A percentile compares a stretch with the other conserved stretches of the same genome.
These are phyloP conservation scores for Corniculantispora saksenae DNA, from an alignment of 2,329 filamentous ascomycete species.

Conservation along the genomic window DNA sequence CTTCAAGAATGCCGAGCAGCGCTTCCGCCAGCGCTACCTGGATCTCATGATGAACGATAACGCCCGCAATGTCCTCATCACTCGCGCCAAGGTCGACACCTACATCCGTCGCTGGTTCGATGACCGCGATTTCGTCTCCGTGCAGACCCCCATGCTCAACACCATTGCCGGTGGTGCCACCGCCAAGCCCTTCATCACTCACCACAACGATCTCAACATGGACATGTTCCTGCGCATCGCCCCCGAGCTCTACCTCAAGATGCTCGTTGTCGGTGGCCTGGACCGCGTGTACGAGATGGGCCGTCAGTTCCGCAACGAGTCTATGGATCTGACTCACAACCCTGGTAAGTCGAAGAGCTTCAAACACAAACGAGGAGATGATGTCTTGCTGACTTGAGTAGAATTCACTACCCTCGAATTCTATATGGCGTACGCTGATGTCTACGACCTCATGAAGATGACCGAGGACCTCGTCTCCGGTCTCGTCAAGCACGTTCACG, in stretches of 20 bases:
- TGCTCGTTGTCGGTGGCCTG: constrained; percentile 88
- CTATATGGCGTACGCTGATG: constrained; percentile 90
- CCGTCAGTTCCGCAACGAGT: constrained; percentile 93
- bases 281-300: constrained; percentile 96
- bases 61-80: constrained; percentile 80
- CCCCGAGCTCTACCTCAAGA: constrained; percentile 95
- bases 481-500: constrained; percentile 85
- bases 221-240: constrained; percentile 94
- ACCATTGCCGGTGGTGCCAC: constrained; percentile 93
- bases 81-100: constrained; percentile 81
- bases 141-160: constrained; percentile 98
- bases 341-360: constrained; percentile 39
- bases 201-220: constrained; percentile 95
- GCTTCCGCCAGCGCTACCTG: constrained; percentile 89
- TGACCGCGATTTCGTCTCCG: constrained; percentile 83
- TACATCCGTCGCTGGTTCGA: constrained; percentile 91
- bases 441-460: constrained; percentile 77
- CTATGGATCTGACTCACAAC: constrained; percentile 77
- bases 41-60: constrained; percentile 96
- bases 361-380: neutral
- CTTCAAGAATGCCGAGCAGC: constrained; percentile 92
- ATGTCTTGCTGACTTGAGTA: constrained; percentile 33
- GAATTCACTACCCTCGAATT: constrained; percentile 99
- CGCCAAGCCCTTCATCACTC: constrained; percentile 87
- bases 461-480: constrained; percentile 92